Evolutionary conservation across 2,329 filamentous ascomycete genomes (phyloP), one percentile per base, ranked within the genome.

Genomic region (Lithohypha guttulata): DNA sequence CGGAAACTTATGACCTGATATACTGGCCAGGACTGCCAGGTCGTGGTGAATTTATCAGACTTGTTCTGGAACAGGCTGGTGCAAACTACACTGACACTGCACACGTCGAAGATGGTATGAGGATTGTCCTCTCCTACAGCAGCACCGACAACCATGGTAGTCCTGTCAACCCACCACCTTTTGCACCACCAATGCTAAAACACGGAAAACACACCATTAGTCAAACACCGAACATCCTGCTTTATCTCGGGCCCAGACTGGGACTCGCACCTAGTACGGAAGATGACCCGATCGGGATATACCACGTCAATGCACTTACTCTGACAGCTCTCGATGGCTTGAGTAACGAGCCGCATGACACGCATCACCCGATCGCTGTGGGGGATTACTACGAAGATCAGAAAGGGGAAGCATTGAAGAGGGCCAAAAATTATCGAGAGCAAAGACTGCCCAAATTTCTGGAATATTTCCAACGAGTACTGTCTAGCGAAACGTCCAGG

Each of bases 21-120:
- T 86, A 86, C 69, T 83, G 79, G 73, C 79, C 79, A 13, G 59
- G 59, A 13, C 62, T 84, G 18, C 83, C 83, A 22, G 83, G 83
- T 27, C 79, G 83, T 34, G 83, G 77, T 45, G 83, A 89, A 55
- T 75, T 76, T 56, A 63, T 86, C 54, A 81, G 83, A 15, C 71
- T 89, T 8, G 69, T 70, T 11, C 74, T 89, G 48, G 82, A 87
- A 61, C 80, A 81, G 37, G 68, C 75, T 14, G 70, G 70, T 13
- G 72, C 72, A 1, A 56, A 69, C 3, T 87, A 84, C 64, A 73
- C 59, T 17, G 81, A 87, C 61, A 63, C 68, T 2, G 68, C 70
- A 41, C 70, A 69, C 47, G 6, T 26, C 9, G 56, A 58, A 48
- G 60, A 68, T n/a, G 78, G 72, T 39, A 61, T 73, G 31, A 51